Evolutionary conservation across 2,329 filamentous ascomycete species (phyloP), one percentile per base, ranked within the genome.

Genomic region (Sporothrix luriei): DNA sequence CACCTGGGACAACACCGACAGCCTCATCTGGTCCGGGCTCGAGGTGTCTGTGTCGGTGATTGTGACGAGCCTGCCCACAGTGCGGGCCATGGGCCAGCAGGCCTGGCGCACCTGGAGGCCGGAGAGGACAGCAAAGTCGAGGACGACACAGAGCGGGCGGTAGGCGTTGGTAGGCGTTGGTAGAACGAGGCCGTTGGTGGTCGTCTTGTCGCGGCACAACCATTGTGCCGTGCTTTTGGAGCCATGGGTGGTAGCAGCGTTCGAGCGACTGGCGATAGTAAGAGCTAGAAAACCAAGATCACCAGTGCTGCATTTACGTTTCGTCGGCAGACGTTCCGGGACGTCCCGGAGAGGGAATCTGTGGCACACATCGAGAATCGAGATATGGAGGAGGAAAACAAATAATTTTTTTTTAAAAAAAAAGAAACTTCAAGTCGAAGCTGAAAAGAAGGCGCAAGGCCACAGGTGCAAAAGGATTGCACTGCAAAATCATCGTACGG

Each of bases 41-140:
- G 82, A 83, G 73, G 75, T 82, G 4, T 77, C 80, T 1, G 76
- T 79, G 0, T 78, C 81, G n/a, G 77, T 83, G 54, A 77, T 83
- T 46, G 78, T 82, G 26, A 78, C 78, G 40, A 81, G 79, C 48
- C 75, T 82, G 4, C 82, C 82, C 2, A 78, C 78, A 1, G 78
- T 82, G 13, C 77, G 80, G 62, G 74, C 77, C 6, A 72, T 80
- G 67, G 67, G 26, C 24, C 67, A 71, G 38, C 21, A 48, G 11
- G 61, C 62, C 10, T 66, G 52, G 40, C 21, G n/a, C 4, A 6
- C 19, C 13, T 51, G 66, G 61, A 21, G 55, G 13, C 33, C 33
- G 9, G 9, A 33, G 33, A 7, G 33, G 9, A 33, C 7, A 33
- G n/a, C 19, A 14, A 26, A 11, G 19, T 29, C 4, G 48, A 14